Base-by-base conservation (phyloP, 2,329 filamentous ascomycete genomes). In the Claviceps capensis region DNA sequence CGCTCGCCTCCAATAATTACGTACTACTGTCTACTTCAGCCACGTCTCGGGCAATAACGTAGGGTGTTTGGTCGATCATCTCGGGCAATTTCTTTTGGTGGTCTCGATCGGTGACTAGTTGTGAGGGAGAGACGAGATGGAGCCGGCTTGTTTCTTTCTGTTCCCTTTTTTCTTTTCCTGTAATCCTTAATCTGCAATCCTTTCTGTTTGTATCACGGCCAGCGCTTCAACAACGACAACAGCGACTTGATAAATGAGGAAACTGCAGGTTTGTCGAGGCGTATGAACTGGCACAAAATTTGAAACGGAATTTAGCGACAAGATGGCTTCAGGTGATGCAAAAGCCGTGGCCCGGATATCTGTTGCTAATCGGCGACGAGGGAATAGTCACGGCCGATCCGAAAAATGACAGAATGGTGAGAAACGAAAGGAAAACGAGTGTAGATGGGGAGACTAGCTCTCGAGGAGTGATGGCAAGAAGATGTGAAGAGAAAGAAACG, bases 11-110 rank as follows among this genome's bases (percentile, higher is more conserved):
- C 47, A 19, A 16, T 11, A 38, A 42, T 17, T 14, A 58, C 63
- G 53, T 61, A 68, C 66, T 56, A 51, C 60, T 55, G 40, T 59
- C 57, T 37, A 68, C 51, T 58, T 67, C 63, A 9, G 59, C 57
- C 57, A 68, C 42, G 41, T 64, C 59, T 54, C 61, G 62, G 45
- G 56, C 58, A 36, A 56, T 53, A 19, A 55, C 7, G 16, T 49
- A 53, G 16, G 53, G 52, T 40, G 51, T 49, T 42, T 54, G 50
- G 30, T 53, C 52, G 42, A 54, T 46, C 53, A 54, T 56, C 37
- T 49, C 45, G 52, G 37, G 40, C 42, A 30, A 36, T 19, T 26
- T 5, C 36, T 8, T 43, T 4, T 17, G 4, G n/a, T 34, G 36
- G 40, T 17, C 37, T 55, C 56, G 14, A 43, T 30, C 14, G 17